These are phyloP conservation scores for Platanthera guangdongensis DNA, from an alignment of 106 monocot genomes.

Conservation along the genomic window DNA sequence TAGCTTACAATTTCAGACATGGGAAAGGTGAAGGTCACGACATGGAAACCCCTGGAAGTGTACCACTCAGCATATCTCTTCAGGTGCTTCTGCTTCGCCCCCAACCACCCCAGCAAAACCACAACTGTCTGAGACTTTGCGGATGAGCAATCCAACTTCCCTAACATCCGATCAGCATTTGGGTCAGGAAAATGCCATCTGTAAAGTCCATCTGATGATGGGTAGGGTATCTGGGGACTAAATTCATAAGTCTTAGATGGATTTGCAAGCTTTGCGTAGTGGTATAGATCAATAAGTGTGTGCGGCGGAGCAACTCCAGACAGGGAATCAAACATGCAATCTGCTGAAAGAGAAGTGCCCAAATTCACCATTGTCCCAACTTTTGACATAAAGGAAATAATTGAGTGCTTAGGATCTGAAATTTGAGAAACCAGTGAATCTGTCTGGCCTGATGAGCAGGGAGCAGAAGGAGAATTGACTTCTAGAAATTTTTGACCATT, in stretches of 20 bases:
- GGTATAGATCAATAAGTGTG: constrained; percentile 37
- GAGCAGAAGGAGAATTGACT: neutral
- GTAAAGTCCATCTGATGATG: constrained; percentile 48
- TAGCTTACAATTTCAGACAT: constrained; percentile 75
- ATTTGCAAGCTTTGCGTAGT: constrained; percentile 51
- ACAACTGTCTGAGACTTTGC: constrained; percentile 72
- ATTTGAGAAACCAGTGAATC: constrained; percentile 24
- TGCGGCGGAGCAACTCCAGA: constrained; percentile 20
- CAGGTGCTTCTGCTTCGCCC: constrained; percentile 83
- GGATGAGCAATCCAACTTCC: constrained; percentile 16
- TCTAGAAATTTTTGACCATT: constrained; percentile 17
- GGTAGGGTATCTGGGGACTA: constrained; percentile 8
- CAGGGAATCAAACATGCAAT: constrained; percentile 11
- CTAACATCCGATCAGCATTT: constrained; percentile 8
- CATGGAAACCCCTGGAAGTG: constrained; percentile 87
- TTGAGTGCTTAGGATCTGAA: constrained; percentile 22
- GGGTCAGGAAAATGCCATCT: constrained; percentile 80
- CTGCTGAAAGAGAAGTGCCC: neutral
- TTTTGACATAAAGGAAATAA: constrained; percentile 10
- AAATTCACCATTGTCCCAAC: neutral
- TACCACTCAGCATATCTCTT: constrained; percentile 93
- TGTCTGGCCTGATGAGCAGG: neutral
- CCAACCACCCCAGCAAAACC: constrained; percentile 89
- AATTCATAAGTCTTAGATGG: constrained; percentile 9
- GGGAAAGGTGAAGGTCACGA: constrained; percentile 83